Evolutionary conservation across 1,284 basidiomycete genomes (phyloP), one percentile per base, ranked within the genome.

Genomic region (Filobasidium uniguttulatum): DNA sequence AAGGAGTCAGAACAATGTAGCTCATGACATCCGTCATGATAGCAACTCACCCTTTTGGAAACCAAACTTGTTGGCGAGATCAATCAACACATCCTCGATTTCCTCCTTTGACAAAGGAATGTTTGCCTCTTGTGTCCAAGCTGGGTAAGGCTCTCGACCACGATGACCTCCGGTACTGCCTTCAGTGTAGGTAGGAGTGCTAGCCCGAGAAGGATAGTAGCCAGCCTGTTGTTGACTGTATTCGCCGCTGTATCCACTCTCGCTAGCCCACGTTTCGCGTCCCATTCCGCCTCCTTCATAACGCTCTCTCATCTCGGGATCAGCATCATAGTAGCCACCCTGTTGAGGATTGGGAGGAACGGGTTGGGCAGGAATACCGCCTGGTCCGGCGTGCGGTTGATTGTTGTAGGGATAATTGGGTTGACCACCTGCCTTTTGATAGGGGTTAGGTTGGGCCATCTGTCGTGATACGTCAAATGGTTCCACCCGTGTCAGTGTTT

Each of bases 51-150:
- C 85, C 83, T 89, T 75, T 84, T 91, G 93, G 68, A 99, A 98
- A 58, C 93, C 94, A 70, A 98, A 99, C 73, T 98, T 99, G 76
- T 98, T 90, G 30, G 90, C 84, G 22, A 98, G 76, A 72, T 98
- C 94, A 55, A 97, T 82, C 64, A 98, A 89, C 49, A 98, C 88
- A 66, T 99, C 93, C 70, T 98, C 93, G 53, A 98, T 97, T 73
- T 98, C 94, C 61, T 98, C 93, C 73, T 96, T 97, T 29, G 89
- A 90, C 10, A 98, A 75, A 12, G 93, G 93, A 55, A 96, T 94
- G 60, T 89, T 81, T 46, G 86, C 82, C 54, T 96, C 90, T 36
- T 81, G 72, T 15, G 82, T 82, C 93, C 94, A 97, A 0, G 90
- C 88, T 0, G 93, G 89, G 54, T 71, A 71, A 38, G 68, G 69